phyloP scores from a whole-genome alignment of 2,329 filamentous ascomycete genomes.

The Aspergillus caelatus region DNA sequence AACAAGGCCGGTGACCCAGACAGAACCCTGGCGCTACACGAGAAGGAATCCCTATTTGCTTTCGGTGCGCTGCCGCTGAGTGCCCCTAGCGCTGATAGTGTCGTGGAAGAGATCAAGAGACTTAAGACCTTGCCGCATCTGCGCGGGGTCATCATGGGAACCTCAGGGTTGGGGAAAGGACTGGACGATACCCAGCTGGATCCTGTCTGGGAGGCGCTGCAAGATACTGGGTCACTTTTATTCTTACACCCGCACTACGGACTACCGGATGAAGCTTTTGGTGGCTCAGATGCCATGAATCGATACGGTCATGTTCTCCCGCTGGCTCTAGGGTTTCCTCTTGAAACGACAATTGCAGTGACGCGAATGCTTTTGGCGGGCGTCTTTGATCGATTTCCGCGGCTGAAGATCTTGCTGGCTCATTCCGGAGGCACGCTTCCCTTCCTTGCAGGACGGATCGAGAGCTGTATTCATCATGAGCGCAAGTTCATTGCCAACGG shows the following conservation, averaged over 20 bases:
- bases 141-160: constrained; percentile 86
- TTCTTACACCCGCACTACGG: constrained; percentile 95
- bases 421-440: constrained; percentile 88
- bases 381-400: constrained; percentile 75
- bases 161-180: constrained; percentile 75
- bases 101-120: constrained; percentile 63
- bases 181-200: constrained; percentile 77
- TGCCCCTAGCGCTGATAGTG: constrained; percentile 63
- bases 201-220: constrained; percentile 71
- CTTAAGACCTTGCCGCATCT: constrained; percentile 66
- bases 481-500: constrained; percentile 70
- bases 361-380: constrained; percentile 84
- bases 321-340: constrained; percentile 81
- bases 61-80: constrained; percentile 82
- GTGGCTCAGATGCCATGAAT: constrained; percentile 69
- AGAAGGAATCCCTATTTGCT: constrained; percentile 73
- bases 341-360: constrained; percentile 91
- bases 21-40: constrained; percentile 28
- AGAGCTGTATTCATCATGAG: constrained; percentile 85
- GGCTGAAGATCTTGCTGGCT: constrained; percentile 74
- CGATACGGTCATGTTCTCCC: constrained; percentile 86
- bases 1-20: constrained; percentile 30
- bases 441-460: constrained; percentile 84
- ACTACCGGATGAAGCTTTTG: constrained; percentile 77
- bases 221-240: constrained; percentile 65